Evolutionary conservation across 129 eudicot genomes (phyloP).

Genomic region (Tagetes erecta): DNA sequence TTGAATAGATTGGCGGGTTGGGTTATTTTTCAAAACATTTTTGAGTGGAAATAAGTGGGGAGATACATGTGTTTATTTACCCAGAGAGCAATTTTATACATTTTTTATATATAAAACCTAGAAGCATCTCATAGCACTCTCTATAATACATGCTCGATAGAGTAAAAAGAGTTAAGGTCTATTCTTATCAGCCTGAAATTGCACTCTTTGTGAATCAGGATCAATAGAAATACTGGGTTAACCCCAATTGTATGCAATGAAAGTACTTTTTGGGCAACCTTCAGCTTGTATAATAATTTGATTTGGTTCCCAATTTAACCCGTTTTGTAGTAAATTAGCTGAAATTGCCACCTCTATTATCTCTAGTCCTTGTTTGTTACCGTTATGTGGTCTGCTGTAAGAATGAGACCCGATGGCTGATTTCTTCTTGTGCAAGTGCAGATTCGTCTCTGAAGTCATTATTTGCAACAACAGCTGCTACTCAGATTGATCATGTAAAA

Average conservation of each 20-base stretch:
- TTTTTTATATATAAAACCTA: background rate
- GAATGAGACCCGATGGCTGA: background rate
- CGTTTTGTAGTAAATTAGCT: background rate
- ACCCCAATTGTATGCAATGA: no score
- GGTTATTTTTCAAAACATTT: background rate
- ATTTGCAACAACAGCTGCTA: conserved; percentile 6
- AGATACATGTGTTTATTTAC: background rate
- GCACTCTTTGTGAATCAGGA: background rate
- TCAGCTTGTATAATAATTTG: background rate
- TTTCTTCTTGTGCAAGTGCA: background rate
- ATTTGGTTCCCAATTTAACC: no score
- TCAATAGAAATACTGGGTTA: background rate
- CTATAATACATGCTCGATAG: background rate
- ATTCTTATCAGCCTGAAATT: background rate
- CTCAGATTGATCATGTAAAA: background rate
- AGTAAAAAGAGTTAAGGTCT: background rate
- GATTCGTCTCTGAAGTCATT: conserved; percentile 6
- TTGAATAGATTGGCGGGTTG: background rate
- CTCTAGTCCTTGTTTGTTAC: background rate
- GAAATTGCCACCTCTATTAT: background rate
- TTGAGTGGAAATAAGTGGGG: background rate
- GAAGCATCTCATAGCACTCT: background rate
- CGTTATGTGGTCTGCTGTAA: background rate
- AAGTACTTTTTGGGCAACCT: background rate
- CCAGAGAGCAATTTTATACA: background rate